These are phyloP conservation scores for Iris pallida DNA, from an alignment of 116 monocot genomes.

Conservation along the genomic window DNA sequence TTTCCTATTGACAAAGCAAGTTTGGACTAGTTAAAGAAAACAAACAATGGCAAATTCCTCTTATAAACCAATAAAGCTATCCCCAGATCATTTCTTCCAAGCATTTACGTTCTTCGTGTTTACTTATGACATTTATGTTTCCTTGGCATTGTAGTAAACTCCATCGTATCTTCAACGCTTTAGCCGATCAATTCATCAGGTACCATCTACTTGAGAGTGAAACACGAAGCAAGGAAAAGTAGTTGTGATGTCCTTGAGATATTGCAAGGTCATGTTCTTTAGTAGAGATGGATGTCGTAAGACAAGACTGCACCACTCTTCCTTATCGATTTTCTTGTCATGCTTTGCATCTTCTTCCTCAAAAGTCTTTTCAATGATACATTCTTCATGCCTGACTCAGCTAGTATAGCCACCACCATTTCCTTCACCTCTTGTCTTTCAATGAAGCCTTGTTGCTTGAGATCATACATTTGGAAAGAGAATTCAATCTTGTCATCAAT, in stretches of 20 bases:
- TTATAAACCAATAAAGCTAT: too few species aligned
- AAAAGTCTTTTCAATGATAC: constrained; percentile 97
- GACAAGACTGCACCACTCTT: constrained; percentile 93
- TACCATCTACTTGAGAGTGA: too few species aligned
- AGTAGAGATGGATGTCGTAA: constrained; percentile 81
- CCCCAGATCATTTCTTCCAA: too few species aligned
- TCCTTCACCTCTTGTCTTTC: constrained; percentile 98
- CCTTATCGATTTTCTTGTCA: constrained; percentile 94
- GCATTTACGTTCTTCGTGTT: too few species aligned
- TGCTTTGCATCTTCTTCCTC: constrained; percentile 96
- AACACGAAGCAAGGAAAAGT: too few species aligned
- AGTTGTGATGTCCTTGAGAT: constrained; percentile 38
- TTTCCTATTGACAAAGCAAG: too few species aligned
- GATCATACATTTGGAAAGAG: constrained; percentile 93
- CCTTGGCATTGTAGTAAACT: too few species aligned
- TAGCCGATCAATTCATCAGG: too few species aligned
- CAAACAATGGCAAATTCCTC: too few species aligned
- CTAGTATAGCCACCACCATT: constrained; percentile 97
- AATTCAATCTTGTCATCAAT: constrained; percentile 74
- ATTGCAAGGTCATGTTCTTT: constrained; percentile 95
- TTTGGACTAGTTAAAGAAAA: too few species aligned
- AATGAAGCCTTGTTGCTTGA: constrained; percentile 97
- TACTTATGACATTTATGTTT: too few species aligned
- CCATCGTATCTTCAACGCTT: too few species aligned
- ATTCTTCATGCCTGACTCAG: constrained; percentile 96